Base-by-base conservation (phyloP, 805 yeast genomes). In the Gaillardinia entomophila region DNA sequence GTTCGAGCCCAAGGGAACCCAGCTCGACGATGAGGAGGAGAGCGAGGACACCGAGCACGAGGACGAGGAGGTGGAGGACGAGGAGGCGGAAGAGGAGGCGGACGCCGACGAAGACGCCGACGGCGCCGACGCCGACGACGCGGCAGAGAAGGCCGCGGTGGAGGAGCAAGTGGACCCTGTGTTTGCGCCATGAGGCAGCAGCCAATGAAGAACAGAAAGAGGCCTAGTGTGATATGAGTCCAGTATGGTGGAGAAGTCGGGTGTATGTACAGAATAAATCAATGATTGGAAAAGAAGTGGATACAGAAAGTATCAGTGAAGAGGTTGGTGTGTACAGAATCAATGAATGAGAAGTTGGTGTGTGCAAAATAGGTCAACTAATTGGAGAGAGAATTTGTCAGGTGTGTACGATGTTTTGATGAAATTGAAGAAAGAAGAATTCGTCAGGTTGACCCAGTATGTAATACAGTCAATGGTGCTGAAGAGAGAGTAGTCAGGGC, bases 81-180 rank as follows among this genome's bases (percentile, higher is more conserved):
- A 31, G 3, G 35, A 25, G 23, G 36, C 14, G 12, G 32, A 36
- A n/a, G 18, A 33, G 10, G 16, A 35, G 16, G 37, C 30, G 22
- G 41, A 28, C 11, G 32, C 17, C n/a, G 40, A 33, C 17, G 41
- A 37, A 12, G 43, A 34, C 11, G 27, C 23, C n/a, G 28, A 13
- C 8, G 12, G 12, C 7, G 28, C 15, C 6, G 6, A 6, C 8
- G 22, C 22, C 10, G 10, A 6, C 10, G 11, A 5, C 11, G 16
- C 17, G 15, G 26, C 23, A 22, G 18, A 32, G 32, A 28, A 38
- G 30, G 29, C 22, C 36, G 14, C 25, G 16, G 42, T 38, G 13
- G 39, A 46, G 3, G 45, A 42, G 28, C 46, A 44, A 22, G 45
- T 49, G 43, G 54, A 49, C 27, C 54, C 54, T 8, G 53, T 46